Conservation (phyloP, 208 protist genomes). For the Leishmania lainsoni region DNA sequence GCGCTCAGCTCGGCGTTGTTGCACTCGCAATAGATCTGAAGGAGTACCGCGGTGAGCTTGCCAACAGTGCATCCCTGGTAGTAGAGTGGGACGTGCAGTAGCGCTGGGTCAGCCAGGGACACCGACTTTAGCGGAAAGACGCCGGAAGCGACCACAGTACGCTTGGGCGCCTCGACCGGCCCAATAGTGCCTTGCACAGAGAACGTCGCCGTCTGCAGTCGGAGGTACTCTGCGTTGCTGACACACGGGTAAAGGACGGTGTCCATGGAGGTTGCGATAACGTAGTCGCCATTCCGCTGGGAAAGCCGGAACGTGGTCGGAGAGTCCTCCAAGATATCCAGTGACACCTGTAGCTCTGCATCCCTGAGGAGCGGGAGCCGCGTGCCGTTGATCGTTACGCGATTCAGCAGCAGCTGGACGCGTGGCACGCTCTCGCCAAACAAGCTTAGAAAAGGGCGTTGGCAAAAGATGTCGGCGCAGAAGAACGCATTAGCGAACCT, state of each 20-base stretch:
- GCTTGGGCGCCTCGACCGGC: conserved; percentile 17
- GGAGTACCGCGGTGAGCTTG: conserved; percentile 38
- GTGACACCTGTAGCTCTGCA: conserved; percentile 46
- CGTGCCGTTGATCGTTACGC: conserved; percentile 33
- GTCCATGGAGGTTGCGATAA: conserved; percentile 18
- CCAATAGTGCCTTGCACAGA: conserved; percentile 45
- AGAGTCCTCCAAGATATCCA: conserved; percentile 51
- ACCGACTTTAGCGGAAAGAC: conserved; percentile 63
- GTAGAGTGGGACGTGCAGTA: conserved; percentile 57
- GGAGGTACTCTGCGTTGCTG: conserved; percentile 54
- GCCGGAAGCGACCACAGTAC: conserved; percentile 53
- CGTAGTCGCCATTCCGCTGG: conserved; percentile 33
- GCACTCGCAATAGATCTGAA: conserved; percentile 51
- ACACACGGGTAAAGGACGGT: conserved; percentile 51
- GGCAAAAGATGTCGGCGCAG: conserved; percentile 65
- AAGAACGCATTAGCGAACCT: conserved; percentile 56
- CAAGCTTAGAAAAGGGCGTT: conserved; percentile 59
- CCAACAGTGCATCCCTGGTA: conserved; percentile 56
- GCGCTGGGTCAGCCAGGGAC: conserved; percentile 34
- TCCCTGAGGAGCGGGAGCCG: conserved; percentile 41
- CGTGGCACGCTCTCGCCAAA: conserved; percentile 57
- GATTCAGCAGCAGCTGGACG: conserved; percentile 57
- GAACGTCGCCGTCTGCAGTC: conserved; percentile 64
- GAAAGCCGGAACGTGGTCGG: conserved; percentile 30
- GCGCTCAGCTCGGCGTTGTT: conserved; percentile 46